phyloP scores from a whole-genome alignment of 192 early-diverging fungal genomes.

The Backusella parvicylindrica region DNA sequence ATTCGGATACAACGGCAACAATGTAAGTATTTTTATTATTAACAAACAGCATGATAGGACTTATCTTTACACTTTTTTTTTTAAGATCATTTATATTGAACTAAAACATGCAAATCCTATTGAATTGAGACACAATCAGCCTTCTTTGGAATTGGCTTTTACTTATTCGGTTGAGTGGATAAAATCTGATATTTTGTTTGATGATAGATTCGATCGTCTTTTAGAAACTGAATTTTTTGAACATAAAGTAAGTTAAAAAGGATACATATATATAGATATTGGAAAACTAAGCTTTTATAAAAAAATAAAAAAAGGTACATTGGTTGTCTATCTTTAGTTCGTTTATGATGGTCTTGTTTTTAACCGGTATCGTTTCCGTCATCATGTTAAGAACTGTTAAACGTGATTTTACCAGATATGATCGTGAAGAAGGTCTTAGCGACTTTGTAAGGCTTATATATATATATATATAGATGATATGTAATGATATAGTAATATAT shows the following conservation, averaged over 20 bases:
- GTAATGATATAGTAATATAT: not conserved
- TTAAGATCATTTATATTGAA: conserved; percentile 53
- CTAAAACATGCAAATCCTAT: conserved; percentile 38
- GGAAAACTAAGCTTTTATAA: not conserved
- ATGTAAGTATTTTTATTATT: conserved; percentile 27
- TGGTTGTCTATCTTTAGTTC: conserved; percentile 85
- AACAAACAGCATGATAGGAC: not conserved
- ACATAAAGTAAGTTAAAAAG: conserved; percentile 56
- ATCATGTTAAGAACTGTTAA: conserved; percentile 71
- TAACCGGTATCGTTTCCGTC: conserved; percentile 71
- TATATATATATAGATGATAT: no score
- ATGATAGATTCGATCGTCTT: conserved; percentile 60
- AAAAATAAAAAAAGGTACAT: conserved; percentile 62
- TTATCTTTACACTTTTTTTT: not conserved
- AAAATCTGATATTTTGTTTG: conserved; percentile 48
- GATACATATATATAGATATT: not conserved
- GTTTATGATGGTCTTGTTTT: conserved; percentile 77
- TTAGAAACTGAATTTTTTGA: conserved; percentile 77
- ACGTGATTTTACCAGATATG: conserved; percentile 75
- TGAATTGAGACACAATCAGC: conserved; percentile 18
- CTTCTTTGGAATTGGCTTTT: conserved; percentile 50
- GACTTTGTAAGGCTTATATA: conserved; percentile 55
- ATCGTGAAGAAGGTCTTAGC: conserved; percentile 59
- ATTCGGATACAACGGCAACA: conserved; percentile 60
- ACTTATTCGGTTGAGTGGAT: conserved; percentile 72